Conservation (phyloP, 2,329 filamentous ascomycete species). For the Colletotrichum limetticola region DNA sequence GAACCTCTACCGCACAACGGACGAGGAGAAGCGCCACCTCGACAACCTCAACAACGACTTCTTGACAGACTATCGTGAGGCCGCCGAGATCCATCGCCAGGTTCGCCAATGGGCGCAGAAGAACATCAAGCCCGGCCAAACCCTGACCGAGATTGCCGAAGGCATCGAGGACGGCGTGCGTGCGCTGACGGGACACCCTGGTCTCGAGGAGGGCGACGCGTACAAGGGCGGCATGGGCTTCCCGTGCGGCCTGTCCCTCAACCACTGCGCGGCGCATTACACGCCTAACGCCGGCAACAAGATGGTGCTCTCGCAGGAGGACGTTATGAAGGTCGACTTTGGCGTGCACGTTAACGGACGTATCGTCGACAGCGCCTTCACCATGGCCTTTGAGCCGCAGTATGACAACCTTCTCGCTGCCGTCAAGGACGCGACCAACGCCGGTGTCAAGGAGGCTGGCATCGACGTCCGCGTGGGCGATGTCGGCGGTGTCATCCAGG, state of each 20-base stretch:
- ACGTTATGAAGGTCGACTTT: constrained; percentile 87
- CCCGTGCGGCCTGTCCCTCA: constrained; percentile 84
- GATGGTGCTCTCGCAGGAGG: constrained; percentile 74
- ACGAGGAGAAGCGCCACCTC: constrained; percentile 85
- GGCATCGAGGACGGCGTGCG: constrained; percentile 86
- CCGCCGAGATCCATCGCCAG: constrained; percentile 85
- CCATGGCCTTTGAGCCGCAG: constrained; percentile 77
- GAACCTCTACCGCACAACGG: constrained; percentile 82
- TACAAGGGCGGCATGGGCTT: constrained; percentile 87
- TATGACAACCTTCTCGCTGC: constrained; percentile 82
- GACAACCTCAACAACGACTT: constrained; percentile 74
- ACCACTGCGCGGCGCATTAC: constrained; percentile 88
- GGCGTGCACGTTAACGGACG: constrained; percentile 83
- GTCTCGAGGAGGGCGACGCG: constrained; percentile 81
- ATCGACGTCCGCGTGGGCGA: constrained; percentile 83
- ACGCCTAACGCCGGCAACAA: constrained; percentile 90
- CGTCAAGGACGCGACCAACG: constrained; percentile 82
- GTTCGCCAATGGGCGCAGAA: constrained; percentile 86
- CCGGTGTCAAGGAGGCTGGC: constrained; percentile 80
- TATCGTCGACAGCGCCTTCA: constrained; percentile 86
- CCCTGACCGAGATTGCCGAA: constrained; percentile 84
- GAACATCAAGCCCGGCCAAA: constrained; percentile 84
- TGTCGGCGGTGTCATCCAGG: constrained; percentile 77
- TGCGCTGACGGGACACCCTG: constrained; percentile 79
- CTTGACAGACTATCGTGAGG: constrained; percentile 83